Percentiles rank a stretch among this genome's conserved stretches.
These are phyloP conservation scores for Heimioporus retisporus DNA, from an alignment of 1,284 basidiomycete species.

Conservation along the genomic window DNA sequence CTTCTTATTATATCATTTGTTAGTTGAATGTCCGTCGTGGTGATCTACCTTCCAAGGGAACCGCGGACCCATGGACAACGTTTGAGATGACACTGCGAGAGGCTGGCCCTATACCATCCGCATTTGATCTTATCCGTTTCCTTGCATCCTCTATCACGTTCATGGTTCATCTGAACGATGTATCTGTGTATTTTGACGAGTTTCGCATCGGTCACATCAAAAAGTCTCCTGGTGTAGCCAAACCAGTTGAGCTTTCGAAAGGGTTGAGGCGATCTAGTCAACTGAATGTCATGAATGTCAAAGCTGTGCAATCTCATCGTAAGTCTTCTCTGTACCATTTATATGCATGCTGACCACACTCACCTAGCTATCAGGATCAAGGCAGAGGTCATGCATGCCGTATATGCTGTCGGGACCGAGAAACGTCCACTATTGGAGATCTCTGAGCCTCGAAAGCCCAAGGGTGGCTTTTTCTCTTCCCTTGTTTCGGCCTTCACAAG, in stretches of 20 bases:
- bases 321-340: conserved; percentile 3
- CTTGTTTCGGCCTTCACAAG: conserved; percentile 75
- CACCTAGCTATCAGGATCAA: conserved; percentile 79
- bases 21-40: conserved; percentile 86
- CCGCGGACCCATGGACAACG: conserved; percentile 78
- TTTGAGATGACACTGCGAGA: conserved; percentile 95
- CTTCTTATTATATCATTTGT: conserved; percentile 13
- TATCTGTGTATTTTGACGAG: conserved; percentile 87
- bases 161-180: conserved; percentile 84
- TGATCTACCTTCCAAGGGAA: conserved; percentile 58
- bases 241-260: conserved; percentile 61
- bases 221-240: conserved; percentile 74
- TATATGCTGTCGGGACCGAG: conserved; percentile 78
- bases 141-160: conserved; percentile 96
- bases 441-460: conserved; percentile 50
- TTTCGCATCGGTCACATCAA: conserved; percentile 79
- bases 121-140: conserved; percentile 92
- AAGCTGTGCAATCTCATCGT: conserved; percentile 34
- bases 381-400: conserved; percentile 87
- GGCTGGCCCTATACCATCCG: conserved; percentile 82
- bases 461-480: conserved; percentile 82
- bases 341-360: not conserved
- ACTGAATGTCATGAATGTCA: conserved; percentile 35
- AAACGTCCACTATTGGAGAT: conserved; percentile 54
- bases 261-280: conserved; percentile 31